phyloP scores from a whole-genome alignment of 2,329 filamentous ascomycete species.

The Epicoccum sorghinum region DNA sequence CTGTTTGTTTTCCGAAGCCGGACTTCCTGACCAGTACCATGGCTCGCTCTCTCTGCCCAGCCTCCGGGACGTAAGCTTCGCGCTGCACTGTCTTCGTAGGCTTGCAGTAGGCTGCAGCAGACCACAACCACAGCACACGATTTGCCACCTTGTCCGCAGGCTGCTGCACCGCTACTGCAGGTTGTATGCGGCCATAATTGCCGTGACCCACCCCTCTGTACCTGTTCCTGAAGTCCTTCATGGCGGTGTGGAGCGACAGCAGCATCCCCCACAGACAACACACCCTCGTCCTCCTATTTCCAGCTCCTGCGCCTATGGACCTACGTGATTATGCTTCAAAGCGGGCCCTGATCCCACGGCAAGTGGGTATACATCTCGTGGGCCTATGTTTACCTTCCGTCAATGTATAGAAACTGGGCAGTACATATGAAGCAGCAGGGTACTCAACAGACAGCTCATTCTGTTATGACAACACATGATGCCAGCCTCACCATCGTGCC shows the following conservation, averaged over 20 bases:
- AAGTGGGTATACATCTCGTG: constrained; percentile 25
- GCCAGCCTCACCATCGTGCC: constrained; percentile 7
- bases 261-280: constrained; percentile 30
- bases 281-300: constrained; percentile 17
- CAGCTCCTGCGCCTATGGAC: constrained; percentile 27
- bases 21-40: constrained; percentile 18
- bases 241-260: constrained; percentile 40
- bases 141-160: constrained; percentile 30
- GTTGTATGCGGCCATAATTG: constrained; percentile 28
- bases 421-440: constrained; percentile 12
- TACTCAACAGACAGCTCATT: constrained; percentile 13
- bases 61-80: constrained; percentile 1
- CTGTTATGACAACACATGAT: constrained; percentile 15
- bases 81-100: constrained; percentile 17
- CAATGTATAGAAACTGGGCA: constrained; percentile 24
- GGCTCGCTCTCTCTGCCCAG: constrained; percentile 9
- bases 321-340: constrained; percentile 14
- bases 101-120: constrained; percentile 38
- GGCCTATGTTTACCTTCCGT: constrained; percentile 24
- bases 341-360: constrained; percentile 15
- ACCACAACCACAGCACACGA: constrained; percentile 21
- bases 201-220: constrained; percentile 33
- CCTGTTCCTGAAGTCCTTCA: constrained; percentile 32
- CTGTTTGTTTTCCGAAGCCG: constrained; percentile 35
- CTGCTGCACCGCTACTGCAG: constrained; percentile 39